Conservation (phyloP, 306 rosid genomes). For the Neltuma alba region DNA sequence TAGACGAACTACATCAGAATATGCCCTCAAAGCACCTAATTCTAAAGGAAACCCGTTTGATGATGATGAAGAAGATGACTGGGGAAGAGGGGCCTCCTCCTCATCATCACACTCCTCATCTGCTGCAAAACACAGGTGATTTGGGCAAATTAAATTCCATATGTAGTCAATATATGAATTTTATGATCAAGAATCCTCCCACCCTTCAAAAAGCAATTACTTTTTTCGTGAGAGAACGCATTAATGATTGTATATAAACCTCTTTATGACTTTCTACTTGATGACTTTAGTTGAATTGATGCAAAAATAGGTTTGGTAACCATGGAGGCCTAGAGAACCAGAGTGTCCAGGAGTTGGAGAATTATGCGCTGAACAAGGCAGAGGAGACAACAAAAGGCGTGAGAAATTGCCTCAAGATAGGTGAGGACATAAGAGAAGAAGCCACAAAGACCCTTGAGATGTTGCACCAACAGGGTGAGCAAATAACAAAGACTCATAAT, state of each 20-base stretch:
- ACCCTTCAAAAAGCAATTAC: neutral
- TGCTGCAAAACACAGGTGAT: neutral
- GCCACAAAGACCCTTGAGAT: neutral
- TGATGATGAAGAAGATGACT: neutral
- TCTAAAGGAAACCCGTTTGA: conserved; percentile 3
- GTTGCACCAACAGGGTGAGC: neutral
- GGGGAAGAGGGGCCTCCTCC: neutral
- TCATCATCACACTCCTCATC: neutral
- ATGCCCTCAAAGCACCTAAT: neutral
- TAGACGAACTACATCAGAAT: neutral
- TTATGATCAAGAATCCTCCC: neutral
- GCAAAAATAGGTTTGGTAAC: neutral
- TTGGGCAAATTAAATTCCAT: neutral
- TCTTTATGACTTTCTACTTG: neutral
- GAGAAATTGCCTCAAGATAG: neutral
- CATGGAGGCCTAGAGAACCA: neutral
- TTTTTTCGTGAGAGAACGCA: neutral
- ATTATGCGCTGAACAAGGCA: neutral
- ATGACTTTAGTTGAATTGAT: neutral
- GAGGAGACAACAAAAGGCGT: neutral
- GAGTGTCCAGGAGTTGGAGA: neutral
- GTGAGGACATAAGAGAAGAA: neutral
- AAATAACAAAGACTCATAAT: neutral
- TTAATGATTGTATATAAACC: neutral
- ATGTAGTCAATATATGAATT: neutral